Conservation (phyloP, 1,284 basidiomycete genomes). For the Malassezia restricta region DNA sequence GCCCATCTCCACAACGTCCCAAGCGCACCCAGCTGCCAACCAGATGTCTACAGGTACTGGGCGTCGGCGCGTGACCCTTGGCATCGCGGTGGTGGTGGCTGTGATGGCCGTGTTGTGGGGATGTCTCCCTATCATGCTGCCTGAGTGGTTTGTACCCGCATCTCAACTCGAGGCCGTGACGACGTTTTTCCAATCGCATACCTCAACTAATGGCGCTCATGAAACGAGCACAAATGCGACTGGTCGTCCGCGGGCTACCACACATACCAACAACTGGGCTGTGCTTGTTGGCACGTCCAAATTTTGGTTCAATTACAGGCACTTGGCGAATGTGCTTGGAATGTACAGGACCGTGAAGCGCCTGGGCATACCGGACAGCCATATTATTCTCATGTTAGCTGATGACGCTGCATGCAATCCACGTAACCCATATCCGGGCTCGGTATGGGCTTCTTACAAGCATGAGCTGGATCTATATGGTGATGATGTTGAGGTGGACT, state of each 20-base stretch:
- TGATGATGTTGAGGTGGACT: constrained; percentile 93
- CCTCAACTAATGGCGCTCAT: not conserved
- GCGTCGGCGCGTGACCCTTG: not conserved
- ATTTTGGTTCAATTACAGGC: constrained; percentile 99
- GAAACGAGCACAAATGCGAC: not conserved
- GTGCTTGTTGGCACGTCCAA: constrained; percentile 85
- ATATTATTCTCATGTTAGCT: constrained; percentile 97
- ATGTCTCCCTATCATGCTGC: constrained; percentile 4
- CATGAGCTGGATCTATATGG: constrained; percentile 80
- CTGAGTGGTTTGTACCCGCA: constrained; percentile 16
- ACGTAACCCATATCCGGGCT: constrained; percentile 80
- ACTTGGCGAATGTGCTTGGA: constrained; percentile 93
- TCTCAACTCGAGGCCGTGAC: constrained; percentile 18
- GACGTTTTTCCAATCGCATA: constrained; percentile 16
- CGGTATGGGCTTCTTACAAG: constrained; percentile 72
- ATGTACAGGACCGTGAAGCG: constrained; percentile 99
- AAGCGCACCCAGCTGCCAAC: not conserved
- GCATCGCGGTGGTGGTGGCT: constrained; percentile 1
- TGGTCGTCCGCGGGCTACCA: not conserved
- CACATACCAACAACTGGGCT: constrained; percentile 82
- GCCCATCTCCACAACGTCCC: too few species aligned
- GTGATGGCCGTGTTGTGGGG: not conserved
- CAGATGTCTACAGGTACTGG: not conserved
- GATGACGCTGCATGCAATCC: constrained; percentile 91
- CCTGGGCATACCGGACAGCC: constrained; percentile 90